Base-by-base conservation (phyloP, 257 asterid species). In the Nicotiana noctiflora region DNA sequence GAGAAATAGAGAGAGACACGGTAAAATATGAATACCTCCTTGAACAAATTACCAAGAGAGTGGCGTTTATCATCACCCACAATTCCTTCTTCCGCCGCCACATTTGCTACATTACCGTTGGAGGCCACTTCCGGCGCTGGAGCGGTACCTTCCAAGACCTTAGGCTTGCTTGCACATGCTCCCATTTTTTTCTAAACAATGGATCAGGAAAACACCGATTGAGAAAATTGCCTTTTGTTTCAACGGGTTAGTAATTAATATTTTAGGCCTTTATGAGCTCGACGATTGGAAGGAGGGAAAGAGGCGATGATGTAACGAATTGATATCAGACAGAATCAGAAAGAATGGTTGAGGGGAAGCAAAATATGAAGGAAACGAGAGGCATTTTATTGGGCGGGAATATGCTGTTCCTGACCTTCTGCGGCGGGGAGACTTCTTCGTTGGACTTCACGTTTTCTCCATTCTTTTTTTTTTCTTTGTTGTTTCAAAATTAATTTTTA, bases 41-140 rank as follows among this genome's bases (percentile, higher is more conserved):
- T 77, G 64, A 90, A 82, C 84, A 87, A 80, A 82, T 82, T 80
- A 5, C 89, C 87, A 2, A 90, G 93, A 83, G 91, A 88, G 14
- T 70, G 89, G 66, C 77, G 81, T 78, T 83, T 87, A 77, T 65
- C 83, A 37, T 23, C 75, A 7, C 15, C 78, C 25, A 5, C 74
- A 27, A 23, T 40, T 14, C 32, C 25, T 15, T 32, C 55, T 66
- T 37, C 86, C 83, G 11, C 46, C 11, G 46, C 46, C 46, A 7
- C 46, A 40, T 40, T 0, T 7, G 46, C 46, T 8, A 40, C 46
- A 40, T 40, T 8, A 40, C 46, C 11, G 46, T 0, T 40, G 46
- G 46, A 40, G 11, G 46, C 46, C 11, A 40, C 11, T 40, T 40
- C 46, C 9, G 46, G 46, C 46, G 46, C 46, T 10, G 2, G 46